Base-by-base conservation (phyloP, 768 basidiomycete species). In the Xerocomellus chrysenteron region DNA sequence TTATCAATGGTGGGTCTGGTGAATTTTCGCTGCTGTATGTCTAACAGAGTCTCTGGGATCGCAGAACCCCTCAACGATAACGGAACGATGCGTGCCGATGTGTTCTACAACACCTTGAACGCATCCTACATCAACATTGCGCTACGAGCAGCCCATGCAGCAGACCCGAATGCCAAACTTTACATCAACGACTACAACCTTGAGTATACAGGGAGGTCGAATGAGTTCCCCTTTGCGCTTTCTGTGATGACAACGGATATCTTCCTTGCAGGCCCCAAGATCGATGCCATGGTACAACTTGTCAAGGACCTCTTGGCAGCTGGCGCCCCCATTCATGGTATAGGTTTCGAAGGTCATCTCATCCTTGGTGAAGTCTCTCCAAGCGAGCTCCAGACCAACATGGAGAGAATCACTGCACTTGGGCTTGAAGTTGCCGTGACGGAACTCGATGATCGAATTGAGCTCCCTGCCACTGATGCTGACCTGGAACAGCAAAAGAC, bases 381-480 rank as follows among this genome's bases (percentile, higher is more conserved):
- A 4, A 56, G 63, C n/a, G 55, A 72, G 12, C 66, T 87, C 47
- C 72, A 78, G 52, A 67, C 74, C 3, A 81, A 82, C 56, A 70
- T 86, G 53, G 65, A 78, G 57, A 74, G 78, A 48, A 81, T 87
- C 65, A 77, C 81, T 13, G 78, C 78, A 12, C 79, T 86, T 28
- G 85, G 87, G 5, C 73, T 88, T 42, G 86, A 87, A 61, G 81
- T 87, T 26, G 85, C 85, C 11, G 80, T 87, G 60, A 88, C 86
- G 3, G 86, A 87, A 65, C 78, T 88, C 47, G 86, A 88, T 64
- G 83, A 83, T 62, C 76, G 85, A 47, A 83, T 85, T 76, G 76
- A 75, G 9, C 61, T 58, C 12, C 85, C 84, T 14, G 76, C 73
- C 13, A 83, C 82, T 3, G 59, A 68, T 9, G 78, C 78, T 1